These are phyloP conservation scores for Gymnopilus dilepis DNA, from an alignment of 768 basidiomycete species.

Conservation along the genomic window DNA sequence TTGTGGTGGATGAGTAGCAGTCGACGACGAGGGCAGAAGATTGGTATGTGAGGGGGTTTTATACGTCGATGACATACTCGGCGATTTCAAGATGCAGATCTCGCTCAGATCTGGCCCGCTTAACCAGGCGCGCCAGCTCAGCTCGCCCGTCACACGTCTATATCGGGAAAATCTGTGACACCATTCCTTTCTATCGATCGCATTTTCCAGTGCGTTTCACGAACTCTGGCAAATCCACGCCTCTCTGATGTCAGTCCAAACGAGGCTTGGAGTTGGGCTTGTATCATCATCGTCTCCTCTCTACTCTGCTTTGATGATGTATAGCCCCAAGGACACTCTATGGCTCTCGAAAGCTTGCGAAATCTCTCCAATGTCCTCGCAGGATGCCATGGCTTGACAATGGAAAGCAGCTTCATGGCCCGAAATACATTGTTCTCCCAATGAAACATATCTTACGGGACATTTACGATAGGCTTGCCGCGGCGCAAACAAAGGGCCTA, in stretches of 20 bases:
- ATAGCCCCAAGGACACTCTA: neutral
- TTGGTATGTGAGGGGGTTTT: conserved; percentile 10
- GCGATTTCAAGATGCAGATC: conserved; percentile 8
- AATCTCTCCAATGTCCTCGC: neutral
- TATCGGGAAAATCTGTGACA: conserved; percentile 15
- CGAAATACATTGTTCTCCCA: neutral
- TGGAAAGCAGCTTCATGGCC: neutral
- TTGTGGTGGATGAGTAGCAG: neutral
- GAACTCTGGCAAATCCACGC: conserved; percentile 9
- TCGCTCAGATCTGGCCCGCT: conserved; percentile 12
- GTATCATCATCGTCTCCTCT: conserved; percentile 10
- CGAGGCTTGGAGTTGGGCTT: conserved; percentile 20
- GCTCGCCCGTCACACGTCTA: conserved; percentile 4
- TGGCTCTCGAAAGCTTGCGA: neutral
- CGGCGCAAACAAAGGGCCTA: conserved; percentile 3
- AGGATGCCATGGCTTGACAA: neutral
- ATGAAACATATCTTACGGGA: neutral
- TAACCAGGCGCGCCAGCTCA: conserved; percentile 9
- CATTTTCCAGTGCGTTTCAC: conserved; percentile 3
- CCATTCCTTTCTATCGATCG: conserved; percentile 10
- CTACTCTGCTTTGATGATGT: conserved; percentile 6
- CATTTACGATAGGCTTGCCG: neutral
- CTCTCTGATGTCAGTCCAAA: conserved; percentile 16
- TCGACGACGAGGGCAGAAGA: conserved; percentile 9
- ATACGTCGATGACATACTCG: conserved; percentile 16